phyloP scores from a whole-genome alignment of 768 basidiomycete species.

The Russula virescens region DNA sequence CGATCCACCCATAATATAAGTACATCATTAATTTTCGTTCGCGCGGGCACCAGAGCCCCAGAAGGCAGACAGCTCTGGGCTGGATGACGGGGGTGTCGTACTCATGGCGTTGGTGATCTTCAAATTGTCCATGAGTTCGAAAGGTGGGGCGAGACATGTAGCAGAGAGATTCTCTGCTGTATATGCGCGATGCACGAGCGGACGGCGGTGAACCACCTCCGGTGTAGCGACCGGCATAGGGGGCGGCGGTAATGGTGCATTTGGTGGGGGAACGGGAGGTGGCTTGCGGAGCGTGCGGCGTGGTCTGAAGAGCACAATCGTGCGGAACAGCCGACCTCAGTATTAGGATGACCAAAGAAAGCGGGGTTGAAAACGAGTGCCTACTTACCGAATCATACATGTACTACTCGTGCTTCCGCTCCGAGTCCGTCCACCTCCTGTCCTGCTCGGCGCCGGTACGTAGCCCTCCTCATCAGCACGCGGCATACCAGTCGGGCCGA shows the following conservation, averaged over 20 bases:
- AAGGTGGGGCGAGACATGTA: background rate
- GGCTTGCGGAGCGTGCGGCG: constrained; percentile 23
- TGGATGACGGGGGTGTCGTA: constrained; percentile 10
- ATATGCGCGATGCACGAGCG: constrained; percentile 12
- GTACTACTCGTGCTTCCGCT: constrained; percentile 17
- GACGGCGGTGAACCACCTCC: constrained; percentile 12
- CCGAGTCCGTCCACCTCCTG: constrained; percentile 10
- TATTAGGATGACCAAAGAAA: background rate
- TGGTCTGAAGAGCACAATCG: background rate
- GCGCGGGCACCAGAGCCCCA: constrained; percentile 2
- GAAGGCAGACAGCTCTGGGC: constrained; percentile 1
- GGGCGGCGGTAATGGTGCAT: constrained; percentile 13
- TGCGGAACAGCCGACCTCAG: background rate
- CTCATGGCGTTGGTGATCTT: constrained; percentile 4
- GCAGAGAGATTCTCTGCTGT: constrained; percentile 12
- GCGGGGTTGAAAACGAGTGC: background rate
- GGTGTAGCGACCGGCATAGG: background rate
- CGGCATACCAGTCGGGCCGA: background rate
- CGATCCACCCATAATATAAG: background rate
- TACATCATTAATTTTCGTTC: constrained; percentile 12
- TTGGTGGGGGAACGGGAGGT: constrained; percentile 22
- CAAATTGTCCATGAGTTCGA: constrained; percentile 11
- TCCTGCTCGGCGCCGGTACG: background rate
- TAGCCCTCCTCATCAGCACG: background rate
- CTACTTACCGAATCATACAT: constrained; percentile 15